Base-by-base conservation (phyloP, 768 basidiomycete genomes). In the Boletus huronensis region DNA sequence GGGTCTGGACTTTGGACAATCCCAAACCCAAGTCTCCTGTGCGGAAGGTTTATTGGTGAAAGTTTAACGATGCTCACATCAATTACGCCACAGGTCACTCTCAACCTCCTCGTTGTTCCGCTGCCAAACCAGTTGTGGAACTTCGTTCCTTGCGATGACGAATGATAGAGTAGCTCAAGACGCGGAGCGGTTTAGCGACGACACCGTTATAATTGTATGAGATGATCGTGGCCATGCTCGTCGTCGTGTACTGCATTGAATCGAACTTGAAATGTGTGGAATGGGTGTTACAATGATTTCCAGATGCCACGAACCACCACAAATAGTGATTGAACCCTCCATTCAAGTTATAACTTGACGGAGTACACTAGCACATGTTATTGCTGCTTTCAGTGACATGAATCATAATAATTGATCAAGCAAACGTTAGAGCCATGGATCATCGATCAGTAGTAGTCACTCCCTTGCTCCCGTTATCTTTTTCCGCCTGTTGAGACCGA, bases 21-120 rank as follows among this genome's bases (percentile, higher is more conserved):
- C 25, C 25, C 23, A 7, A 17, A 0, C 25, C 41, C 8, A 17
- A 1, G 4, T 26, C 6, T 42, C 41, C 41, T 26, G 41, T 42
- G 41, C 41, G 39, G 14, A 26, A 26, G 9, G 16, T 42, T 6
- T 11, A 26, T 43, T 10, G 25, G 26, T 43, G 9, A 26, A 6
- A 25, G 26, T 10, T 35, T 38, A 50, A 61, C 0, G 58, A 66
- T 36, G 19, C 28, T 52, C 5, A 50, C 17, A 34, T 26, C 17
- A 16, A 13, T 32, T 51, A 25, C 9, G 2, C 16, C 8, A 25
- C 46, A 53, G 52, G 11, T 53, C 16, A 9, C 3, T 14, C 7
- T 50, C 25, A 7, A 7, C 1, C 0, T 7, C 8, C 1, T 14
- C 26, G 3, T 7, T 5, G 0, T 21, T 14, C n/a, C n/a, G n/a